Percentiles rank a stretch among this genome's conserved stretches.
Evolutionary conservation across 2,329 filamentous ascomycete species (phyloP).

Genomic region (Cercospora zeae-maydis): DNA sequence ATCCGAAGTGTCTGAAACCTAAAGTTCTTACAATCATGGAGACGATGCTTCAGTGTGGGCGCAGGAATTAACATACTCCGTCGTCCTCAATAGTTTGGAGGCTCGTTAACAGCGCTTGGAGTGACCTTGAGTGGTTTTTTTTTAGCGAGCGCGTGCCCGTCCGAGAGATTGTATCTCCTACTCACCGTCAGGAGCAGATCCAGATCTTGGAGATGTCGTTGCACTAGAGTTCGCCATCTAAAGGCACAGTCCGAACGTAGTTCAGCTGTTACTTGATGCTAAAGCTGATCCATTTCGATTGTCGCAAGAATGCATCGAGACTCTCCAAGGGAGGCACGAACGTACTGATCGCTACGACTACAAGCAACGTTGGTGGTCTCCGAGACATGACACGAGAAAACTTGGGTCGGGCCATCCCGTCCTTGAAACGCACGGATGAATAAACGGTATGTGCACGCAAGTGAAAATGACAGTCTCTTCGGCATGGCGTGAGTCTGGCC

Average conservation of each 20-base stretch:
- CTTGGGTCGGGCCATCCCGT: neutral
- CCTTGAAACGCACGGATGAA: too few species aligned
- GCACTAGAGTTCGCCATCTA: neutral
- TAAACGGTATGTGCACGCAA: neutral
- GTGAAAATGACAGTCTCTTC: neutral
- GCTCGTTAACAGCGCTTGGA: too few species aligned
- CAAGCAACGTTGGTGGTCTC: neutral
- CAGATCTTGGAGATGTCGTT: neutral
- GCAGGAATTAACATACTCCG: too few species aligned
- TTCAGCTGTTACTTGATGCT: neutral
- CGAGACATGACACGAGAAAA: too few species aligned
- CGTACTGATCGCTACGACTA: neutral
- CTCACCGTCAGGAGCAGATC: neutral
- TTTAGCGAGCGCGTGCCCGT: too few species aligned
- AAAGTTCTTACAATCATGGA: neutral
- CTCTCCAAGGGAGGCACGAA: neutral
- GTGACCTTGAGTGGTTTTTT: too few species aligned
- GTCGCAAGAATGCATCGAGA: neutral
- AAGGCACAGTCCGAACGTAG: neutral
- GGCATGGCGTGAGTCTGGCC: neutral
- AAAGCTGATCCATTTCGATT: neutral
- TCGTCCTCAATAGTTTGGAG: too few species aligned
- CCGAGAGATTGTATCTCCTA: neutral
- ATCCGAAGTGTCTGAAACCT: fast-evolving
- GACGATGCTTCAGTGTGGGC: neutral